Evolutionary conservation across 495 filamentous ascomycete species (phyloP).

Genomic region (Mycothermus thermophilus): DNA sequence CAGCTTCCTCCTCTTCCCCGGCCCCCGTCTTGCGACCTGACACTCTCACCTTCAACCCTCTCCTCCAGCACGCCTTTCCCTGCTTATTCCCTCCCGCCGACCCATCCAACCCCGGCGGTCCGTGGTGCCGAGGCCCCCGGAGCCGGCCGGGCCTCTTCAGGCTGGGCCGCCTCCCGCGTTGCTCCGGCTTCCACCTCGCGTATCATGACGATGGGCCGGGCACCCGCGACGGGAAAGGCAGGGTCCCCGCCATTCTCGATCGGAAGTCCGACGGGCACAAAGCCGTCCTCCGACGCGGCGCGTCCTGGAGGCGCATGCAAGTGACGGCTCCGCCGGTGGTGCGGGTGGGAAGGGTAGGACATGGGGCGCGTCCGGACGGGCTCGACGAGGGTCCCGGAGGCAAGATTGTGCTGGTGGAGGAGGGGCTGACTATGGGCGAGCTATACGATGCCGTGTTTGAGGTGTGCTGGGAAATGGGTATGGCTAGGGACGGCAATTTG

Average conservation of each 20-base stretch:
- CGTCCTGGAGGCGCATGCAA: conserved; percentile 12
- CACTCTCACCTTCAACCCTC: neutral
- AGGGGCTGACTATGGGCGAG: conserved; percentile 5
- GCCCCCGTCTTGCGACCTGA: too few relatives aligned
- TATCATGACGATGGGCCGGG: too few relatives aligned
- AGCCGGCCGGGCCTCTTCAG: neutral
- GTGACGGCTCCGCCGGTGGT: conserved; percentile 5
- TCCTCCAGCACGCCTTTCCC: neutral
- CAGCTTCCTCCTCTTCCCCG: too few relatives aligned
- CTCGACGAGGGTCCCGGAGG: neutral
- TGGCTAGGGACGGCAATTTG: too few relatives aligned
- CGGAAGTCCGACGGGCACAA: too few relatives aligned
- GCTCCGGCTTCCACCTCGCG: neutral
- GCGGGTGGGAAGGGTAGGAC: neutral
- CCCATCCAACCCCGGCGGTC: neutral
- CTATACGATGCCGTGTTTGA: conserved; percentile 2
- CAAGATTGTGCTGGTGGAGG: neutral
- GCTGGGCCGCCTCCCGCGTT: neutral
- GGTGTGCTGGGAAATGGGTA: neutral
- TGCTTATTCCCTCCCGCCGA: neutral
- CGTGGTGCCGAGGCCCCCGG: neutral
- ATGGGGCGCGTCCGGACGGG: neutral
- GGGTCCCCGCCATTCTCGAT: too few relatives aligned
- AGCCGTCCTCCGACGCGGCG: conserved; percentile 5
- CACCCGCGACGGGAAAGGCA: too few relatives aligned